phyloP scores from a whole-genome alignment of 495 filamentous ascomycete species.

The Penicillium cosmopolitanum region DNA sequence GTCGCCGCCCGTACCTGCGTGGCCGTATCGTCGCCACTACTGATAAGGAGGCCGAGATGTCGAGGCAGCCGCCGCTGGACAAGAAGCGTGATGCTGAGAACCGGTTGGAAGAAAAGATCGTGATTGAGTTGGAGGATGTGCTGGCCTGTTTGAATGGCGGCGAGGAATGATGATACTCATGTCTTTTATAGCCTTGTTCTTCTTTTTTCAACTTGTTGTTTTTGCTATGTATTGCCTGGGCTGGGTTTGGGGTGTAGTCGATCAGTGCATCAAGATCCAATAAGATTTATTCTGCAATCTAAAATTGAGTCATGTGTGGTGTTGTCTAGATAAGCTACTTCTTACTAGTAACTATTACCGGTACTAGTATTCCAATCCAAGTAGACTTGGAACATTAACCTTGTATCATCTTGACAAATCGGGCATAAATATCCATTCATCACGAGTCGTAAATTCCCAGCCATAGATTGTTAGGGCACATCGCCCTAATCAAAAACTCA shows the following conservation, averaged over 20 bases:
- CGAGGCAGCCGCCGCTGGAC: slow-evolving; percentile 51
- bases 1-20: slow-evolving; percentile 60
- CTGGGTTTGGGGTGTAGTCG: slow-evolving; percentile 23
- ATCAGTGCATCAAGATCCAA: slow-evolving; percentile 16
- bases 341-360: background rate
- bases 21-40: slow-evolving; percentile 72
- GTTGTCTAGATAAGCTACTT: background rate
- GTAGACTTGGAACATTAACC: background rate
- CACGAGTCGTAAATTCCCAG: background rate
- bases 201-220: slow-evolving; percentile 3
- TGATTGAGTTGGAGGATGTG: slow-evolving; percentile 60
- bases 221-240: slow-evolving; percentile 17
- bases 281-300: slow-evolving; percentile 10
- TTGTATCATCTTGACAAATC: background rate
- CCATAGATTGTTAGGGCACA: background rate
- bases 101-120: slow-evolving; percentile 72
- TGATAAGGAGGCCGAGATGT: slow-evolving; percentile 69
- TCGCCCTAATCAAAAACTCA: background rate
- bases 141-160: slow-evolving; percentile 43
- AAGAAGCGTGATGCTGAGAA: slow-evolving; percentile 51
- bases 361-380: background rate
- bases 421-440: background rate
- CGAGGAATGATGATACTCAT: slow-evolving; percentile 42
- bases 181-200: slow-evolving; percentile 23
- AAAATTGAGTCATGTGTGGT: background rate